phyloP scores from a whole-genome alignment of 805 yeast genomes.

The Candida pseudoglaebosa region DNA sequence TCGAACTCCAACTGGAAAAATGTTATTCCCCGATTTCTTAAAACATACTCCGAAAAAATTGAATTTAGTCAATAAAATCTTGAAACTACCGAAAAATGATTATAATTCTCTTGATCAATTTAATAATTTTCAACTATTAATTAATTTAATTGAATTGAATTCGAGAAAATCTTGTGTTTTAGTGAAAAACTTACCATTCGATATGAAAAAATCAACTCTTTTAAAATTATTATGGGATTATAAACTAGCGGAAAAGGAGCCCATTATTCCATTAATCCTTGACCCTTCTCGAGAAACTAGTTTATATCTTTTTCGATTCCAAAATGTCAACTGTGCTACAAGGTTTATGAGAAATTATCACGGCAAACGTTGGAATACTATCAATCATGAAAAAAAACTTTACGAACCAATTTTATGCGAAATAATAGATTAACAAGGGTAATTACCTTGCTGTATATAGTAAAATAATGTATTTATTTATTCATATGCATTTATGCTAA shows the following conservation, averaged over 20 bases:
- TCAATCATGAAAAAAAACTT: constrained; percentile 20
- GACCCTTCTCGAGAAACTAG: constrained; percentile 27
- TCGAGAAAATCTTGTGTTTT: constrained; percentile 27
- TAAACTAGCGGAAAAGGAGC: constrained; percentile 27
- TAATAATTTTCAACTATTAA: constrained; percentile 12
- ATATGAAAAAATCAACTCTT: constrained; percentile 34
- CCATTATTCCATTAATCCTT: constrained; percentile 18
- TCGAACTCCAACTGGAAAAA: not conserved
- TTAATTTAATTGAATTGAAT: constrained; percentile 15
- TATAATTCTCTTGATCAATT: not conserved
- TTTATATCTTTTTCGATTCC: constrained; percentile 40
- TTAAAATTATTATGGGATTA: constrained; percentile 47
- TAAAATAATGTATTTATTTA: not conserved
- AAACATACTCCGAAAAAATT: not conserved
- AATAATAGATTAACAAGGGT: constrained; percentile 24
- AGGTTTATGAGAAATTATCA: constrained; percentile 52
- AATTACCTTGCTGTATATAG: not conserved
- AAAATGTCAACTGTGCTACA: constrained; percentile 40
- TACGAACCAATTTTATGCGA: constrained; percentile 39
- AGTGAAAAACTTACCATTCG: constrained; percentile 46
- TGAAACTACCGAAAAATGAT: constrained; percentile 2
- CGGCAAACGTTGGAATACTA: constrained; percentile 41
- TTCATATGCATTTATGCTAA: constrained; percentile 1
- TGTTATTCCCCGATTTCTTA: not conserved
- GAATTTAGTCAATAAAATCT: constrained; percentile 11